Conservation (phyloP, 805 yeast species). For the Wickerhamomyces queroliae region DNA sequence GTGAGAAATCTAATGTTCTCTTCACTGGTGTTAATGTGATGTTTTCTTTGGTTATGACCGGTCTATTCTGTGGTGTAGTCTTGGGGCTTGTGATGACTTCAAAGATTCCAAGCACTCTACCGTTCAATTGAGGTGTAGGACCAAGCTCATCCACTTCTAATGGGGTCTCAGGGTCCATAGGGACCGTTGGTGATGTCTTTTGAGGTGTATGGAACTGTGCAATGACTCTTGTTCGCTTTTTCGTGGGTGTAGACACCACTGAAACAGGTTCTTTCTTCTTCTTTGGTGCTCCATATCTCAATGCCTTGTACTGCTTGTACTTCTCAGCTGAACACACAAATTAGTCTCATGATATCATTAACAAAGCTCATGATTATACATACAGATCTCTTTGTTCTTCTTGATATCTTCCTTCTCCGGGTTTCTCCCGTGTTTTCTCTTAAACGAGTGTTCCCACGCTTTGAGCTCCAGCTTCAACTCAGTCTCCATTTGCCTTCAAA, state of each 20-base stretch:
- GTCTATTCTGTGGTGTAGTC: constrained; percentile 10
- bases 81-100: constrained; percentile 31
- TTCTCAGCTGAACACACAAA: constrained; percentile 9
- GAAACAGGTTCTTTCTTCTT: neutral
- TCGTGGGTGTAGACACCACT: constrained; percentile 1
- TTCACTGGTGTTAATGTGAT: neutral
- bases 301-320: constrained; percentile 28
- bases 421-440: constrained; percentile 29
- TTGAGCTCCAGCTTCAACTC: constrained; percentile 40
- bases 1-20: neutral
- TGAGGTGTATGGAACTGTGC: constrained; percentile 15
- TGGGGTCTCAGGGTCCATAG: constrained; percentile 6
- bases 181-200: constrained; percentile 16
- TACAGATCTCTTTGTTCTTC: constrained; percentile 27
- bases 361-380: constrained; percentile 5
- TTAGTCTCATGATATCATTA: neutral
- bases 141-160: constrained; percentile 43
- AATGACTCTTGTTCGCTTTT: constrained; percentile 2
- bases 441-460: constrained; percentile 48
- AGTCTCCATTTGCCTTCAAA: too few species aligned
- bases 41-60: neutral
- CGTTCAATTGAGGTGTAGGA: constrained; percentile 84
- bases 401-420: constrained; percentile 46
- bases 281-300: constrained; percentile 15
- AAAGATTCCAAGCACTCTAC: constrained; percentile 68